Evolutionary conservation across 257 asterid genomes (phyloP), one percentile per base, ranked within the genome.

Genomic region (Cordia subcordata): DNA sequence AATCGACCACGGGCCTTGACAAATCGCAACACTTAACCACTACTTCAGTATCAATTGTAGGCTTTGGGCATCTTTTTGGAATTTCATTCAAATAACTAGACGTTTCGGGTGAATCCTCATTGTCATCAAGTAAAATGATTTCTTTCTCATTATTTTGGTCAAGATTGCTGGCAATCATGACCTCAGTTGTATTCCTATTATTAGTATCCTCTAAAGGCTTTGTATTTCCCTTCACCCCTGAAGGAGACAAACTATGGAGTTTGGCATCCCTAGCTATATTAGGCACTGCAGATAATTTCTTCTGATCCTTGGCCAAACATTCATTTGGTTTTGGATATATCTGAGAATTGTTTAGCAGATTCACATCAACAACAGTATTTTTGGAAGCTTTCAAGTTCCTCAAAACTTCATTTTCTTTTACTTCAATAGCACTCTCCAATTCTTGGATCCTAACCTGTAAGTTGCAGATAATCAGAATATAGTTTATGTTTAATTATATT

Each of bases 361-460:
- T 63, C 18, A 61, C 42, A 15, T 68, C 54, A 53, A n/a, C 40
- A 37, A 66, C 17, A 23, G 56, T 55, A 56, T 62, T 64, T 61
- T 55, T 65, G 27, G 77, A 72, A 47, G 65, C 49, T 67, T 77
- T 88, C 66, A 86, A 69, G 60, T 45, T 80, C 73, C 92, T 80
- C 76, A 93, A 69, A 65, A 75, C 78, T 66, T 75, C 87, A 61
- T 86, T 89, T 45, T 85, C 96, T 61, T 81, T 93, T 65, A 37
- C 72, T 61, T 93, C 97, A 64, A 66, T 63, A 49, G 73, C 70
- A 20, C 73, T 63, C 77, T 82, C 97, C 50, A 89, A 79, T 61
- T 85, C 95, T 50, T 75, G 86, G 63, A 89, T 73, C 70, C 84
- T 85, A 64, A 67, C 75, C 99, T 93, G 72, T 47, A 40, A 74